Evolutionary conservation across 345 rosid genomes (phyloP).

Genomic region (Angophora floribunda): DNA sequence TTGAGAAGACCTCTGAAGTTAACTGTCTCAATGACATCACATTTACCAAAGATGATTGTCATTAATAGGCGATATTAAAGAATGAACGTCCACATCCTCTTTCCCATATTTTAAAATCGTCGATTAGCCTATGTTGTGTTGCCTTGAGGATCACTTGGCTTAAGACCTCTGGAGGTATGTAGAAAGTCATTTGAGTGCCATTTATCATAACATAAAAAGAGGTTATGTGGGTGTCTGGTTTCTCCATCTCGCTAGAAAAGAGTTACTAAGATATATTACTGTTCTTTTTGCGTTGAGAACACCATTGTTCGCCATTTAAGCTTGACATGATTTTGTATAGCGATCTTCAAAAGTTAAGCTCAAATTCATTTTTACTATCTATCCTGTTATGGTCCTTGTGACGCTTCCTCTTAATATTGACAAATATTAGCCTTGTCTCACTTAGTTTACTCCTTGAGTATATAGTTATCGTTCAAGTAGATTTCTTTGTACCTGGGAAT

Average conservation of each 20-base stretch:
- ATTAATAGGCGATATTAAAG: neutral
- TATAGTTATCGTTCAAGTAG: neutral
- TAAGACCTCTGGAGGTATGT: neutral
- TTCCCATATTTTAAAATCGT: neutral
- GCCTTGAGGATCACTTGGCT: neutral
- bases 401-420: neutral
- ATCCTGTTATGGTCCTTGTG: neutral
- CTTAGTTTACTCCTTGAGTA: neutral
- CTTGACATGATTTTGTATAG: neutral
- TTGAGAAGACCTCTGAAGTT: neutral
- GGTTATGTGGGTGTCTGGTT: neutral
- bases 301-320: neutral
- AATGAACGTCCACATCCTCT: neutral
- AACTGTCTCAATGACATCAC: neutral
- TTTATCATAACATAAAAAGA: neutral
- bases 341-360: neutral
- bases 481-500: neutral
- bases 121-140: neutral
- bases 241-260: neutral
- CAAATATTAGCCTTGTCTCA: neutral
- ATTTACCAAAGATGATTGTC: neutral
- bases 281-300: neutral
- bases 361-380: neutral
- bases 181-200: neutral
- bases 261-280: neutral